Evolutionary conservation across 1,139 yeast species (phyloP).

Genomic region (Zygotorulaspora mrakii): DNA sequence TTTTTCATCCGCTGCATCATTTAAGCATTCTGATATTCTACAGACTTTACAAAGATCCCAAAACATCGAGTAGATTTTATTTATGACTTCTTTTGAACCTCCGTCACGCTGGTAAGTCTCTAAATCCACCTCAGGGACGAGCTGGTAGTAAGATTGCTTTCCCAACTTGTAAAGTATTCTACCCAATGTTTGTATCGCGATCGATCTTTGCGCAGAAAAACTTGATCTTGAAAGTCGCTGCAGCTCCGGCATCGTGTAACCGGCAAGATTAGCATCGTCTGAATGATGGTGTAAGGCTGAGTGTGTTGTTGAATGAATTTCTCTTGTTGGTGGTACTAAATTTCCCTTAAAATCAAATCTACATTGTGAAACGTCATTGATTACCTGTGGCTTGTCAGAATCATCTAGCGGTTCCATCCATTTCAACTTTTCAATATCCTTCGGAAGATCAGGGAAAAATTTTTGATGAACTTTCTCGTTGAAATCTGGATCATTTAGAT

Average conservation of each 20-base stretch:
- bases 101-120: constrained; percentile 42
- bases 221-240: constrained; percentile 77
- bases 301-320: constrained; percentile 47
- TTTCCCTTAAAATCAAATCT: constrained; percentile 88
- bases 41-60: constrained; percentile 71
- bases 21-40: constrained; percentile 64
- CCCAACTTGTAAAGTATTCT: constrained; percentile 81
- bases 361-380: constrained; percentile 63
- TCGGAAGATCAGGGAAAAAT: constrained; percentile 85
- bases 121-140: constrained; percentile 44
- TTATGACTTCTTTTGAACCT: constrained; percentile 39
- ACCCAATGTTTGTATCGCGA: constrained; percentile 84
- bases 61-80: constrained; percentile 49
- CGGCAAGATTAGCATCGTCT: constrained; percentile 83
- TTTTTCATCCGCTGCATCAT: constrained; percentile 70
- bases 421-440: constrained; percentile 72
- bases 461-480: constrained; percentile 74
- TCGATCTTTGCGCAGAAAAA: constrained; percentile 78
- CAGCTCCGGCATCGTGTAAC: constrained; percentile 81
- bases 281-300: constrained; percentile 91
- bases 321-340: constrained; percentile 52
- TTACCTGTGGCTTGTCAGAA: constrained; percentile 42
- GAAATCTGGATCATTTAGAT: constrained; percentile 71
- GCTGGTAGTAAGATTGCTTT: constrained; percentile 50
- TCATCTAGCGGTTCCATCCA: constrained; percentile 81